Evolutionary conservation across 352 stramenopile species (phyloP), one percentile per base, ranked within the genome.

Genomic region (Albugo candida): DNA sequence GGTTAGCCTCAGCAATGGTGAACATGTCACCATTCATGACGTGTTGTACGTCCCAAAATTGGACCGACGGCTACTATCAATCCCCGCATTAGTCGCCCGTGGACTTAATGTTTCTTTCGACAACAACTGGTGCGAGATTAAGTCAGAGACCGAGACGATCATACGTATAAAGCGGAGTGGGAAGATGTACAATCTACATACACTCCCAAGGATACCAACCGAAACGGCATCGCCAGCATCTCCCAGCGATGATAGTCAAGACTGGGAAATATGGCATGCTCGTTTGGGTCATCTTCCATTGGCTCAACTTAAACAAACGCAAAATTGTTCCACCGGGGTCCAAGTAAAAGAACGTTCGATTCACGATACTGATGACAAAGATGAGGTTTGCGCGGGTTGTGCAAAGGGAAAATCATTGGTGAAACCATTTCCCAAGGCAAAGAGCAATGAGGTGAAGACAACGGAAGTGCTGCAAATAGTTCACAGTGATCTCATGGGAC

Each of bases 401-500:
- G 13, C 34, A 13, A 40, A 34, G 35, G 53, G 53, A 31, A 59
- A 59, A 46, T 19, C 48, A 21, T 47, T 10, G 16, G 17, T 20
- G 13, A 4, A 42, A 11, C 36, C 31, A 18, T 44, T 51, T 21
- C 34, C 49, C 11, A 41, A 39, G 16, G 11, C 13, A n/a, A 13
- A 38, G n/a, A n/a, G 11, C n/a, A 42, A 19, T 12, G 37, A 19
- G n/a, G 14, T 36, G 1, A 57, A 57, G 24, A 53, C 48, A 13
- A 45, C 42, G 5, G 14, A 34, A 13, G 18, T 38, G 3, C 38
- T 59, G 2, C 18, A 59, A 35, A 18, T 59, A 20, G 20, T 60
- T n/a, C 43, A 60, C 21, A 52, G 19, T 4, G 54, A 60, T 34
- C 11, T 60, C 5, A 43, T 54, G 18, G 54, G 49, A 5, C 45